Conservation (phyloP, 2,329 filamentous ascomycete species). For the Diaporthe batatas region DNA sequence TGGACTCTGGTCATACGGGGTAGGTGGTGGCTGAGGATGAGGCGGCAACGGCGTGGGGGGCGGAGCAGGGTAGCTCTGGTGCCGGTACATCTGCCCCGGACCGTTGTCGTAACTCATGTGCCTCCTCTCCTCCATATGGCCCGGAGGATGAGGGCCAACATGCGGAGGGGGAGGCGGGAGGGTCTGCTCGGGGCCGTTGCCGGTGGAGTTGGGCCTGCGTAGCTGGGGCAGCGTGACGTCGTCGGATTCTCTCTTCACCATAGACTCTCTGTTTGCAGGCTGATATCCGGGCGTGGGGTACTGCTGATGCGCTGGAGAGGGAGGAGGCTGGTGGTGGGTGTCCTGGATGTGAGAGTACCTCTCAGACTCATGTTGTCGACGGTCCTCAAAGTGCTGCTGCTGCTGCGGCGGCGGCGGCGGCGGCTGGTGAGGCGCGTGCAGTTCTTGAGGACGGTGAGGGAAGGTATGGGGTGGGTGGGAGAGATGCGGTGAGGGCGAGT, state of each 20-base stretch:
- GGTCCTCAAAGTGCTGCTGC: conserved; percentile 46
- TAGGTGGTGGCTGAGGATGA: conserved; percentile 50
- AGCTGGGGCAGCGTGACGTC: conserved; percentile 61
- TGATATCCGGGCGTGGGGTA: conserved; percentile 54
- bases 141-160: conserved; percentile 48
- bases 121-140: conserved; percentile 62
- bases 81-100: conserved; percentile 58
- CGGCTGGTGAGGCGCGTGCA: conserved; percentile 49
- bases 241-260: conserved; percentile 69
- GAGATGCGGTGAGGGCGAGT: conserved; percentile 40
- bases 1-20: conserved; percentile 51
- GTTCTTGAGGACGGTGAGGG: conserved; percentile 55
- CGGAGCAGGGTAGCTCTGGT: conserved; percentile 58
- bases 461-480: conserved; percentile 52
- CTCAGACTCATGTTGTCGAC: conserved; percentile 61
- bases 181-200: conserved; percentile 55
- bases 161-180: conserved; percentile 46
- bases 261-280: conserved; percentile 59
- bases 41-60: conserved; percentile 53
- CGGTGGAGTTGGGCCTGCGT: conserved; percentile 67
- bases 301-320: conserved; percentile 49
- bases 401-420: conserved; percentile 40
- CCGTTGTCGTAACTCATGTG: conserved; percentile 68
- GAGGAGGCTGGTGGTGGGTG: conserved; percentile 57
- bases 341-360: conserved; percentile 68